These are phyloP conservation scores for Blastobotrys serpentis DNA, from an alignment of 1,139 yeast genomes.

Conservation along the genomic window DNA sequence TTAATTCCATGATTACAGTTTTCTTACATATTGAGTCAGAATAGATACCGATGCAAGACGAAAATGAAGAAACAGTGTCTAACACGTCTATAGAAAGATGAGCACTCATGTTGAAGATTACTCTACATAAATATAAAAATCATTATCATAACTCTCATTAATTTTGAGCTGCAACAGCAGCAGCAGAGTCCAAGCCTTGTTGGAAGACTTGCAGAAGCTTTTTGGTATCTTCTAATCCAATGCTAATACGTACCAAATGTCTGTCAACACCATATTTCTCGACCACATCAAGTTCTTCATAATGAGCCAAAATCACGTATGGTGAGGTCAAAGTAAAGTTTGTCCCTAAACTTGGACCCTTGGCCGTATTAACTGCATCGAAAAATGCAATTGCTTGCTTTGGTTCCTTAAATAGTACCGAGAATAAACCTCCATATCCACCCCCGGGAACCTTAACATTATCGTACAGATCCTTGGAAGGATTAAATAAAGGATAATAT, in stretches of 20 bases:
- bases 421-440: conserved; percentile 91
- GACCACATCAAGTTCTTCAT: conserved; percentile 76
- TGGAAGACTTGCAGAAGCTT: conserved; percentile 43
- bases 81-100: too few relatives aligned
- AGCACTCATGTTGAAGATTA: conserved; percentile 7
- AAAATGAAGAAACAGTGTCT: too few relatives aligned
- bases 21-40: too few relatives aligned
- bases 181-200: conserved; percentile 33
- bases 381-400: conserved; percentile 70
- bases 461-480: conserved; percentile 66
- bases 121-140: conserved; percentile 1
- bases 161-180: not conserved
- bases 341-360: conserved; percentile 94
- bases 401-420: conserved; percentile 68
- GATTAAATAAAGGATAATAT: conserved; percentile 64
- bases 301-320: conserved; percentile 87
- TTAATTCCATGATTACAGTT: too few relatives aligned
- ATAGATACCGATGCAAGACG: too few relatives aligned
- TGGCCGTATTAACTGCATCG: conserved; percentile 70
- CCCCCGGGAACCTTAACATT: conserved; percentile 64
- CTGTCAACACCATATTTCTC: conserved; percentile 83
- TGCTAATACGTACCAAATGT: conserved; percentile 75
- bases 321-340: conserved; percentile 92
- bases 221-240: conserved; percentile 58
- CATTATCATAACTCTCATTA: not conserved